Conservation (phyloP, 1,139 yeast species). For the Candida buenavistaensis region DNA sequence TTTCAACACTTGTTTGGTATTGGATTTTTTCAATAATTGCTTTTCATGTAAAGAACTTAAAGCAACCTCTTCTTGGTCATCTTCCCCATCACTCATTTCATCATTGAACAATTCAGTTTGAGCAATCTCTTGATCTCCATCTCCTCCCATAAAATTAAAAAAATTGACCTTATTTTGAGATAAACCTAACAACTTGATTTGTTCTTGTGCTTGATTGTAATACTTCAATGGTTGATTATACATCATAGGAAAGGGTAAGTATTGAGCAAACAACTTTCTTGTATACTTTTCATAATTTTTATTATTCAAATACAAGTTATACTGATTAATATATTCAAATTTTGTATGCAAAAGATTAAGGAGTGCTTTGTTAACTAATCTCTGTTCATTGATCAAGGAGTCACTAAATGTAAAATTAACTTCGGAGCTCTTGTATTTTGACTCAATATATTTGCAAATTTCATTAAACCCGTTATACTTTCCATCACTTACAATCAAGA, state of each 20-base stretch:
- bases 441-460: conserved; percentile 34
- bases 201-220: conserved; percentile 47
- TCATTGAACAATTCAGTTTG: conserved; percentile 32
- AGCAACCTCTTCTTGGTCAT: conserved; percentile 27
- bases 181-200: conserved; percentile 44
- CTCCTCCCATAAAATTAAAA: conserved; percentile 21
- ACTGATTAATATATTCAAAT: conserved; percentile 53
- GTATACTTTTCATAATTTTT: conserved; percentile 66
- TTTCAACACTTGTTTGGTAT: conserved; percentile 41
- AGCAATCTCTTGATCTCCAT: conserved; percentile 17
- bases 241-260: conserved; percentile 84
- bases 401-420: background rate
- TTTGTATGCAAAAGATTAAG: conserved; percentile 37
- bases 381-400: conserved; percentile 15
- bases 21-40: conserved; percentile 44
- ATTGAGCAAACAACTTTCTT: conserved; percentile 55
- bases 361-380: conserved; percentile 25
- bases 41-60: conserved; percentile 53
- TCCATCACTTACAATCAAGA: conserved; percentile 33
- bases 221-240: conserved; percentile 69
- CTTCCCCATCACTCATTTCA: conserved; percentile 18
- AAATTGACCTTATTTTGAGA: conserved; percentile 24
- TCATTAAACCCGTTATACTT: conserved; percentile 49
- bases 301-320: conserved; percentile 59
- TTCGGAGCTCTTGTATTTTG: conserved; percentile 18